Evolutionary conservation across 139 green algal genomes (phyloP).

Genomic region (Chlamydomonas sphaeroides): DNA sequence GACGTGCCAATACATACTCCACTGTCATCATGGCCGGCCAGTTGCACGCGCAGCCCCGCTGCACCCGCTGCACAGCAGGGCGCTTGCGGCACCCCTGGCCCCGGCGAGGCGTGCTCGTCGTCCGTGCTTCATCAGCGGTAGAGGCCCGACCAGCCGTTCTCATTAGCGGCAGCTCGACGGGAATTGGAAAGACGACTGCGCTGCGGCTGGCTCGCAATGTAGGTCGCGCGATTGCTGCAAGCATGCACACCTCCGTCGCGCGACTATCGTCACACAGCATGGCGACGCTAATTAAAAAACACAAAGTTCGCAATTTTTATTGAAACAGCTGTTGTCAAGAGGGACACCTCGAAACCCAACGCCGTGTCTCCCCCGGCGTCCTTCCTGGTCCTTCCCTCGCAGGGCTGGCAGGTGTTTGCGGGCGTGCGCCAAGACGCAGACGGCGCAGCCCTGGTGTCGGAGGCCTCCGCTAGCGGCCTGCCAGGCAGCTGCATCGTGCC

Average conservation of each 20-base stretch:
- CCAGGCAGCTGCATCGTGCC: slow-evolving; percentile 5
- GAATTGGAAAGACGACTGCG: slow-evolving; percentile 19
- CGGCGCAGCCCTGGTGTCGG: background rate
- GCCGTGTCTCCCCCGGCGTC: background rate
- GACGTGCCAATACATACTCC: too few species aligned
- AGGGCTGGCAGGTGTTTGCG: slow-evolving; percentile 38
- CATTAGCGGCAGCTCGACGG: slow-evolving; percentile 5
- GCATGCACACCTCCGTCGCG: background rate
- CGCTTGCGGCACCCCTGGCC: too few species aligned
- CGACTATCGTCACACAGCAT: too few species aligned
- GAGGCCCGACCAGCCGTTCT: slow-evolving; percentile 1
- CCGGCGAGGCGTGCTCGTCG: background rate
- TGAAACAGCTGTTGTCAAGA: too few species aligned
- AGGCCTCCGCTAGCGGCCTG: background rate
- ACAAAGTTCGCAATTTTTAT: too few species aligned
- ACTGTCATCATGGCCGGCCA: too few species aligned
- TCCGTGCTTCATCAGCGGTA: background rate
- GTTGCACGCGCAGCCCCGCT: too few species aligned
- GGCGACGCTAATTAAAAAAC: background rate
- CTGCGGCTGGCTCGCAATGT: background rate
- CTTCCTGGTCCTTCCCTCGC: background rate
- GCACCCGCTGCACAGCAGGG: too few species aligned
- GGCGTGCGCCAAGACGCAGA: background rate
- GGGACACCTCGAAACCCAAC: too few species aligned
- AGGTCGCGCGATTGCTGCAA: background rate